Conservation (phyloP, 345 rosid species). For the Firmiana major region DNA sequence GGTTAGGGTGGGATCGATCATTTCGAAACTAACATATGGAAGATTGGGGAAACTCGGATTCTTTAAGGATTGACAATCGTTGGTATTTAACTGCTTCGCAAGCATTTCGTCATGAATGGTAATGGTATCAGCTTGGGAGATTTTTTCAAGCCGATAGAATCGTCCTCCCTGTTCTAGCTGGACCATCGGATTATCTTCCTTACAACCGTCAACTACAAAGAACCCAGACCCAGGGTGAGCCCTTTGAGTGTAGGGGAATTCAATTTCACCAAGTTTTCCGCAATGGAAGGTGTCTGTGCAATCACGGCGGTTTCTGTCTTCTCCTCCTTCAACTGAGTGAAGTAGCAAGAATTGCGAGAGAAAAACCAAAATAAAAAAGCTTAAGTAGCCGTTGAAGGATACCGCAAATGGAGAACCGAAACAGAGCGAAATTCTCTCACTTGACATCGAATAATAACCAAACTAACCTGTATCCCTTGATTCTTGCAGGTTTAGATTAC, state of each 20-base stretch:
- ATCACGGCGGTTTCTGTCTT: background rate
- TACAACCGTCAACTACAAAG: conserved; percentile 1
- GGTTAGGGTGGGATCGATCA: background rate
- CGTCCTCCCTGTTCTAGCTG: background rate
- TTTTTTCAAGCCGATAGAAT: too few relatives aligned
- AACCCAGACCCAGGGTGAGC: background rate
- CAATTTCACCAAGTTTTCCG: background rate
- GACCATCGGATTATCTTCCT: background rate
- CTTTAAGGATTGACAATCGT: background rate
- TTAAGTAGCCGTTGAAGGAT: background rate
- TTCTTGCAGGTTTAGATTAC: background rate
- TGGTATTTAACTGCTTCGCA: background rate
- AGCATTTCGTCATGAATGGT: conserved; percentile 10
- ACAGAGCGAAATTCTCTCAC: background rate
- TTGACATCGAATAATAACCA: background rate
- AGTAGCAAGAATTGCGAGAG: background rate
- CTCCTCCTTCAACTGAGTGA: background rate
- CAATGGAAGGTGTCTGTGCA: background rate
- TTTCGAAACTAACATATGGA: conserved; percentile 6
- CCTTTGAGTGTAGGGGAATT: background rate
- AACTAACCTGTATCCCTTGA: background rate
- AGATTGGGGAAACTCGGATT: background rate
- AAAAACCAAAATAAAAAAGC: background rate
- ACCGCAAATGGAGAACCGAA: background rate
- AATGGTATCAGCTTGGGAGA: background rate